Evolutionary conservation across 169 alveolate genomes (phyloP), one percentile per base, ranked within the genome.

Genomic region (Hepatocystis sp.): DNA sequence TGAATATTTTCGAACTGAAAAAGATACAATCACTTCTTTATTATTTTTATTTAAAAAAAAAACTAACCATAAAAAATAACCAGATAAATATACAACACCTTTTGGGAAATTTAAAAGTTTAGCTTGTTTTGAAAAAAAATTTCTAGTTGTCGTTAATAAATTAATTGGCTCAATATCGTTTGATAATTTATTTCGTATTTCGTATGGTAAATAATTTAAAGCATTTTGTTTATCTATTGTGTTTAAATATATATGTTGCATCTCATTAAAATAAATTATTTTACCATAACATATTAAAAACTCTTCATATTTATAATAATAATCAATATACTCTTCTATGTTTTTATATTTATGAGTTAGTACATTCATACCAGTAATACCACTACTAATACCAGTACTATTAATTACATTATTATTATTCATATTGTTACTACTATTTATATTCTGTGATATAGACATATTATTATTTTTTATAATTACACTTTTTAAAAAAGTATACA

Each of bases 251-350:
- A 78, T 28, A 51, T 44, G 28, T 23, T 47, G 56, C 64, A 53
- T 78, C 46, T 78, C 88, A 61, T 78, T 60, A 15, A 78, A 61
- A 51, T 78, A 78, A 17, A 78, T 27, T 27, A 78, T 78, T 60
- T 61, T 78, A 0, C 88, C 88, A 78, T 78, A 78, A 46, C 88
- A 78, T 21, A 78, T 19, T 46, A 78, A 55, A 64, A 78, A 78
- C 39, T 78, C 88, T 39, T 78, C 88, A 60, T 60, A 78, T n/a
- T 61, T 58, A n/a, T 78, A 60, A 46, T 23, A 78, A 25, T 78
- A 49, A 30, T 61, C 81, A 21, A 78, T 78, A 25, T 60, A 78
- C 2, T 78, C 67, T 28, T 61, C 19, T 60, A 78, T 44, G 2
- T 34, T 58, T 17, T 25, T 25, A 5, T 64, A 39, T 4, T 32